Evolutionary conservation across 495 filamentous ascomycete genomes (phyloP).

Genomic region (Pseudevernia furfuracea): DNA sequence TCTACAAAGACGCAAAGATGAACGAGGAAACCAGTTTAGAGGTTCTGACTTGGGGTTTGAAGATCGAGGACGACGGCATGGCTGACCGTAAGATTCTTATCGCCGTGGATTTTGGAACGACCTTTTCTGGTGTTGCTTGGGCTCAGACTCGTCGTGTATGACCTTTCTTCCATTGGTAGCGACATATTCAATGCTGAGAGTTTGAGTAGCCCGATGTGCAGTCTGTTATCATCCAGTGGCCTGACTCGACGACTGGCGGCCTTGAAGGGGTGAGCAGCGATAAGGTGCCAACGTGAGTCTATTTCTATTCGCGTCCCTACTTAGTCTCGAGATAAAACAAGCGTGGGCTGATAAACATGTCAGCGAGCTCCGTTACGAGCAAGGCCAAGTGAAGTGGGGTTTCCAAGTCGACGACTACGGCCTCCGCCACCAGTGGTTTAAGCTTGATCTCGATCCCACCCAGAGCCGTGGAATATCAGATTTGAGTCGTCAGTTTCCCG

Average conservation of each 20-base stretch:
- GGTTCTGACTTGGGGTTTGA: constrained; percentile 6
- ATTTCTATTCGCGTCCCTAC: background rate
- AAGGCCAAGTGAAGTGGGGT: constrained; percentile 41
- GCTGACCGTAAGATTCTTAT: constrained; percentile 28
- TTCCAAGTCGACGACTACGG: constrained; percentile 41
- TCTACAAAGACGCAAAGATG: background rate
- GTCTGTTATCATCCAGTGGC: constrained; percentile 28
- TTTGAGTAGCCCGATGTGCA: constrained; percentile 26
- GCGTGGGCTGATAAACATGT: background rate
- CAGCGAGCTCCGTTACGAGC: constrained; percentile 33
- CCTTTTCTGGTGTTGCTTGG: constrained; percentile 47
- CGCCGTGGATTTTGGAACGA: constrained; percentile 36
- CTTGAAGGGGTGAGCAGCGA: constrained; percentile 34
- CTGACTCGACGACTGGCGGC: constrained; percentile 25
- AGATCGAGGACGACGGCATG: constrained; percentile 17
- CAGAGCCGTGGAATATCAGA: constrained; percentile 23
- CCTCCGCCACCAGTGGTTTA: constrained; percentile 46
- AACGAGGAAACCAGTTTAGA: constrained; percentile 13
- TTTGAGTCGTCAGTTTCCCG: constrained; percentile 19
- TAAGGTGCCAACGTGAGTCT: constrained; percentile 34
- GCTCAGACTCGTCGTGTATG: constrained; percentile 33
- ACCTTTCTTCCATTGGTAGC: too few relatives aligned
- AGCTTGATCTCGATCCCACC: constrained; percentile 37
- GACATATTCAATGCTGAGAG: background rate
- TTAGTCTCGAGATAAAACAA: background rate